phyloP scores from a whole-genome alignment of 768 basidiomycete genomes.

The Pulveroboletus frians region DNA sequence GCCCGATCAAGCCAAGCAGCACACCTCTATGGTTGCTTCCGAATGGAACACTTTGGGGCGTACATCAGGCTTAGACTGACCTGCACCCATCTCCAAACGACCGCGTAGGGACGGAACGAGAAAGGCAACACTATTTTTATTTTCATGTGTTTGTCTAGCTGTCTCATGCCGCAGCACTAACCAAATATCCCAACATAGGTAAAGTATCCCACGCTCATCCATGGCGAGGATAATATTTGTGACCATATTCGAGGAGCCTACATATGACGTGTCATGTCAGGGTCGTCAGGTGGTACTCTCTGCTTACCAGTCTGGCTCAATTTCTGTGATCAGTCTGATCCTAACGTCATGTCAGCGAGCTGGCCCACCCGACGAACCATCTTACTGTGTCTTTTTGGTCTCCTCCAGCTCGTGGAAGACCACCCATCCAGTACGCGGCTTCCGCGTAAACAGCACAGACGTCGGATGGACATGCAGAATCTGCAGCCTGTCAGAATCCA shows the following conservation, averaged over 20 bases:
- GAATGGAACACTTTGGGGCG: constrained; percentile 54
- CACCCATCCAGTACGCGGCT: constrained; percentile 88
- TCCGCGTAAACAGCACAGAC: constrained; percentile 90
- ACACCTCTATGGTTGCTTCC: constrained; percentile 51
- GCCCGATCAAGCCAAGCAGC: constrained; percentile 5
- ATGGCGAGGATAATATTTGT: constrained; percentile 39
- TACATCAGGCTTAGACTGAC: constrained; percentile 56
- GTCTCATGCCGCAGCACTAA: not conserved
- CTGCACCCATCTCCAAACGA: constrained; percentile 51
- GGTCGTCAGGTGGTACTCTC: not conserved
- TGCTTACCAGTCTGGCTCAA: constrained; percentile 87
- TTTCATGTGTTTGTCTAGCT: constrained; percentile 10
- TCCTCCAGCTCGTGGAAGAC: constrained; percentile 95
- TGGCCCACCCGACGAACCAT: not conserved
- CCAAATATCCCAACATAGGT: not conserved
- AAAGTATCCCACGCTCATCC: not conserved
- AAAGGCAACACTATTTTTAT: not conserved
- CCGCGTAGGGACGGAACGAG: not conserved
- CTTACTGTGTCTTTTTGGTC: constrained; percentile 89
- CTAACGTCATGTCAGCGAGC: constrained; percentile 37
- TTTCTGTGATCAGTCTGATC: constrained; percentile 88
- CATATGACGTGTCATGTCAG: constrained; percentile 6
- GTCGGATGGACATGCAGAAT: constrained; percentile 87
- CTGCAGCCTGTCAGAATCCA: constrained; percentile 36
- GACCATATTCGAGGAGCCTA: constrained; percentile 48